Evolutionary conservation across 2,329 filamentous ascomycete species (phyloP), one percentile per base, ranked within the genome.

Genomic region (Ceratocystis ficicola): DNA sequence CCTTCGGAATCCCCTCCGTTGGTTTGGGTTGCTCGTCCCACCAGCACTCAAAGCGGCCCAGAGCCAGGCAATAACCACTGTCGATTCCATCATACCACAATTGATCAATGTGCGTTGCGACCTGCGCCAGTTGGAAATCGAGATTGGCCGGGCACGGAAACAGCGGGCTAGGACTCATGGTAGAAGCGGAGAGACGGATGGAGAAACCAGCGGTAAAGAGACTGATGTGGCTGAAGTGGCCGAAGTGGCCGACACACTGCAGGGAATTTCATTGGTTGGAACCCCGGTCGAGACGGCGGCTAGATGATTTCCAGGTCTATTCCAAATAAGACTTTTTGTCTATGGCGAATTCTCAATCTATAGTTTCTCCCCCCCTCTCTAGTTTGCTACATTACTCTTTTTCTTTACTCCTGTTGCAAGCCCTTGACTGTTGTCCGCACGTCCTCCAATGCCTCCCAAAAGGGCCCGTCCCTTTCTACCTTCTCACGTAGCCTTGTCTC

Each of bases 91-190:
- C 2, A 74, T 91, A 1, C 81, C 84, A 1, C 75, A 75, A 48
- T 75, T 90, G 7, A 79, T 79, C 5, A 80, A 79, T 1, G 73
- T 88, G n/a, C 77, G 79, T 44, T 78, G 78, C 32, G 80, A 84
- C 70, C 84, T 93, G 81, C 77, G 78, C 15, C 75, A 75, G n/a
- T 72, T 89, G 4, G 88, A 91, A 76, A 83, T 86, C 63, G 82
- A 87, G 69, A 84, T 93, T 65, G 79, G 86, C 46, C 77, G 86
- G 66, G 81, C 80, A 44, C 76, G 79, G 66, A 85, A 85, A 75
- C 79, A 73, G 74, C 75, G 80, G 44, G 77, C 78, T 30, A 83
- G 82, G 72, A 76, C 75, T 1, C 76, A 30, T 12, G 20, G 4
- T 6, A 28, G 22, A 17, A 28, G 12, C 15, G 52, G 25, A 3